Evolutionary conservation across 495 filamentous ascomycete genomes (phyloP), one percentile per base, ranked within the genome.

Genomic region (Pseudevernia furfuracea): DNA sequence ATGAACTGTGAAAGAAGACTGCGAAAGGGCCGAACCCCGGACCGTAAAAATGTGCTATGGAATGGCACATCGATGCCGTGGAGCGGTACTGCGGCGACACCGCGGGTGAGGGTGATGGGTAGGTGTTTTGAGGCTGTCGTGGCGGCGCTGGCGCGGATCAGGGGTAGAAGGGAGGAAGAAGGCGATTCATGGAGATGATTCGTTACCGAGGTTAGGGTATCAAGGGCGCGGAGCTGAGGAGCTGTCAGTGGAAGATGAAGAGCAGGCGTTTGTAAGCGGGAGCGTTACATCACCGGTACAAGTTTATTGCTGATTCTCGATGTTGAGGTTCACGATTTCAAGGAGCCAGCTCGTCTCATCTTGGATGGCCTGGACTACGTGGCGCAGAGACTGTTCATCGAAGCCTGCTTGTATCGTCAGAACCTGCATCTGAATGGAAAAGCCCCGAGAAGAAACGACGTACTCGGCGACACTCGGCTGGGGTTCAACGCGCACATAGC

Each of bases 241-340:
- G 19, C 15, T 53, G 59, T 56, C 59, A 60, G 59, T 62, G 48
- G 9, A 67, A 66, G 39, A 41, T 41, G 39, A 17, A 41, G 39
- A 15, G 8, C 4, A 53, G 48, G n/a, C 48, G 23, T 53, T 53
- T n/a, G 48, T 53, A 70, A 41, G 39, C 12, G 39, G 39, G 39
- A 41, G 39, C 39, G 39, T 44, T 72, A 75, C 75, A 43, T 69
- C 66, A 34, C 77, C 75, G 5, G 76, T 74, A 67, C 77, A 78
- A 37, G 78, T 75, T 69, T 80, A 80, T 65, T 80, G 77, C 63
- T 73, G 67, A 25, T 69, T 67, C 7, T 70, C 62, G 15, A 78
- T 64, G 60, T 80, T 80, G 68, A 70, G 74, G 60, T 80, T 80
- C 12, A 80, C 77, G 58, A 80, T 74, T 49, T 78, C 76, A 12